Percentiles rank a stretch among this genome's conserved stretches.
Evolutionary conservation across 805 yeast species (phyloP).

Genomic region (Ogataea nonfermentans): DNA sequence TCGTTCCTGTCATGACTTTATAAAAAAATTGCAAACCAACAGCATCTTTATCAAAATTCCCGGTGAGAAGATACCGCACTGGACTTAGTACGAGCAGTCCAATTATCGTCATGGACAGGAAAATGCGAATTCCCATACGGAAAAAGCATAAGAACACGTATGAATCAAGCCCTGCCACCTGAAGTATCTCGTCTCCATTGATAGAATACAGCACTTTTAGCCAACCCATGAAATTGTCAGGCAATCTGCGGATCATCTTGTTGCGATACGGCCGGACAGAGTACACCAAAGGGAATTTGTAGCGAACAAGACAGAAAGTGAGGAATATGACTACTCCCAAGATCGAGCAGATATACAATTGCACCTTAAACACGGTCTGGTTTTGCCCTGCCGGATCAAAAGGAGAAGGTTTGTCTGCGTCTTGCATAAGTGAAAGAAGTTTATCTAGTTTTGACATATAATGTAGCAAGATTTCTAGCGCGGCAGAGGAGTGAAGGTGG

Average conservation of each 20-base stretch:
- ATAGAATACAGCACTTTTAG: constrained; percentile 45
- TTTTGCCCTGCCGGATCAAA: constrained; percentile 42
- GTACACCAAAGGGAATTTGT: constrained; percentile 56
- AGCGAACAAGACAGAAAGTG: constrained; percentile 49
- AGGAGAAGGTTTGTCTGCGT: constrained; percentile 37
- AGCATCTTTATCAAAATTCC: constrained; percentile 40
- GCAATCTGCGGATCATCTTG: constrained; percentile 43
- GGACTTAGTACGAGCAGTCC: constrained; percentile 53
- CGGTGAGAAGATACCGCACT: constrained; percentile 50
- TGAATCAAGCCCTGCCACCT: constrained; percentile 58
- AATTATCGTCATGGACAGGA: constrained; percentile 42
- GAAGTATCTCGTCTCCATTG: constrained; percentile 49
- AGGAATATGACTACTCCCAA: constrained; percentile 47
- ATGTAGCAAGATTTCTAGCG: constrained; percentile 6
- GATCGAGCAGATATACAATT: constrained; percentile 46
- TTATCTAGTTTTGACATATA: neutral
- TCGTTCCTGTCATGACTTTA: constrained; percentile 10
- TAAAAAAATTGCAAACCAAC: constrained; percentile 6
- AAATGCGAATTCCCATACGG: constrained; percentile 50
- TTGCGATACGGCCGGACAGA: constrained; percentile 53
- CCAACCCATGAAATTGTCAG: constrained; percentile 53
- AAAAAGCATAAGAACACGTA: constrained; percentile 58
- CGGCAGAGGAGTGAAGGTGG: constrained; percentile 8
- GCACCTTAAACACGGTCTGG: constrained; percentile 58
- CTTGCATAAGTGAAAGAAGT: constrained; percentile 3